Evolutionary conservation across 2,329 filamentous ascomycete species (phyloP).

Genomic region (Neoscytalidium dimidiatum): DNA sequence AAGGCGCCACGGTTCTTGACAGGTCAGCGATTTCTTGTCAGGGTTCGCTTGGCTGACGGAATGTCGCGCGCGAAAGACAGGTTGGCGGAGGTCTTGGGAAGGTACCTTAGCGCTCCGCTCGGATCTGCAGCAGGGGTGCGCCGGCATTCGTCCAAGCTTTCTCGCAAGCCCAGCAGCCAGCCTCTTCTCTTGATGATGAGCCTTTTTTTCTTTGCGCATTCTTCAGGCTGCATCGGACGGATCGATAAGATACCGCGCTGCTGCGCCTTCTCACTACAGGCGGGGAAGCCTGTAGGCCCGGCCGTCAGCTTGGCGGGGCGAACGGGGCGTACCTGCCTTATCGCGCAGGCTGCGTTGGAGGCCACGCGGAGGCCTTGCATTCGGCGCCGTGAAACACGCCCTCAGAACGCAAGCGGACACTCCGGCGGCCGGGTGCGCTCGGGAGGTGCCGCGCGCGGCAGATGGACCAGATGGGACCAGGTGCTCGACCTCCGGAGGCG

Average conservation of each 20-base stretch:
- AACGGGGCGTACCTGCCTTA: conserved; percentile 14
- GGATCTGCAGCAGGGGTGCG: conserved; percentile 8
- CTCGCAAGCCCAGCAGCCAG: background rate
- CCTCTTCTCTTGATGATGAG: background rate
- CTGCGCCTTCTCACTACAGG: background rate
- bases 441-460: conserved; percentile 4
- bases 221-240: background rate
- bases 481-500: too few species aligned
- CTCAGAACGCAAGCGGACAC: background rate
- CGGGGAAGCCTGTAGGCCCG: background rate
- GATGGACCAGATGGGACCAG: too few species aligned
- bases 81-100: background rate
- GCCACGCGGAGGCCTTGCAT: conserved; percentile 1
- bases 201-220: background rate
- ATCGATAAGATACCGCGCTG: background rate
- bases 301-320: too few species aligned
- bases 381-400: background rate
- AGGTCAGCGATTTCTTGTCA: background rate
- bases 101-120: background rate
- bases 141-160: background rate
- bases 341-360: background rate
- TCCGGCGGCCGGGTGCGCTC: background rate
- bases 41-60: background rate
- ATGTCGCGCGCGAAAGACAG: background rate
- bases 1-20: background rate